Conservation (phyloP, 2,329 filamentous ascomycete genomes). For the Lecanicillium sp. region DNA sequence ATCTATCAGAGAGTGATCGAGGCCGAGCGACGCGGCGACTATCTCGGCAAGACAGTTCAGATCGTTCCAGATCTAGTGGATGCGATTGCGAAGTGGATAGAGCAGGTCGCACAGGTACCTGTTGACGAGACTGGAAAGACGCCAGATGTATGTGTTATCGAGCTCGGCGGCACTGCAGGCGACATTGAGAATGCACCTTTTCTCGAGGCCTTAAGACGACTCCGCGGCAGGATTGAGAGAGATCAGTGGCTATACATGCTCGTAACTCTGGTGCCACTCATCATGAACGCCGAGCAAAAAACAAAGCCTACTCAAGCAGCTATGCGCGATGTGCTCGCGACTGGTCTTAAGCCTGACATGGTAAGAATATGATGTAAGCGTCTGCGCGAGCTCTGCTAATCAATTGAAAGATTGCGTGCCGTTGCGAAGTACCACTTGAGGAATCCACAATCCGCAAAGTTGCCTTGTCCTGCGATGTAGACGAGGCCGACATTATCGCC, state of each 20-base stretch:
- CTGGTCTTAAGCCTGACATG: slow-evolving; percentile 66
- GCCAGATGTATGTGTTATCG: slow-evolving; percentile 83
- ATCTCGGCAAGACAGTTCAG: slow-evolving; percentile 62
- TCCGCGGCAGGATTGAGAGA: slow-evolving; percentile 64
- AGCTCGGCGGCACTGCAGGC: too few species aligned
- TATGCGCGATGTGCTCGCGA: slow-evolving; percentile 74
- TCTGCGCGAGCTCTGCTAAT: not conserved
- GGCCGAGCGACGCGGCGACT: slow-evolving; percentile 60
- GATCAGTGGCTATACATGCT: too few species aligned
- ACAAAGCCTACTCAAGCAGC: slow-evolving; percentile 95
- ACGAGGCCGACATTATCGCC: slow-evolving; percentile 74
- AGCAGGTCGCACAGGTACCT: slow-evolving; percentile 74
- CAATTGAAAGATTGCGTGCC: slow-evolving; percentile 70
- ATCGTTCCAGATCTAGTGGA: slow-evolving; percentile 82
- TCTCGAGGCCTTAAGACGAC: slow-evolving; percentile 76
- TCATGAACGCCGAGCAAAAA: slow-evolving; percentile 66
- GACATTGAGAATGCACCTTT: slow-evolving; percentile 87
- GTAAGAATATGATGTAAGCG: slow-evolving; percentile 34
- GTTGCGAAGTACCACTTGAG: slow-evolving; percentile 73
- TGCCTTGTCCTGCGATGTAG: slow-evolving; percentile 81
- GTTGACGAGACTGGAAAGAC: slow-evolving; percentile 77
- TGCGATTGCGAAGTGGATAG: slow-evolving; percentile 87
- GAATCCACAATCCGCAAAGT: slow-evolving; percentile 76
- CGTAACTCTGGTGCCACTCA: too few species aligned
- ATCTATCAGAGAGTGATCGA: slow-evolving; percentile 88